Base-by-base conservation (phyloP, 345 rosid species). In the Passiflora organensis region DNA sequence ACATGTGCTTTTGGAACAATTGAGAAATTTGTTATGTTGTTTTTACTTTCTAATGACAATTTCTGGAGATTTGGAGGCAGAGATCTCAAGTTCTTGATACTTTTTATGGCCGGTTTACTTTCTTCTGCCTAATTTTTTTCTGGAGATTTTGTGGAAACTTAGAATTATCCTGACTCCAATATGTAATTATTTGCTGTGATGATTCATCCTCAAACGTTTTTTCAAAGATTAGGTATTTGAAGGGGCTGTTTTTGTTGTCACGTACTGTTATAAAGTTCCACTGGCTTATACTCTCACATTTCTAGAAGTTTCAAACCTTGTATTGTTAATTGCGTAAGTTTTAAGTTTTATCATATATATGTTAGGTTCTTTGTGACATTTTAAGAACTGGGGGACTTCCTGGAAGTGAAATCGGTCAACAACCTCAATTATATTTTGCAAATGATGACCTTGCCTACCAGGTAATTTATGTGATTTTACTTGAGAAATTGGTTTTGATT, bases 341-440 rank as follows among this genome's bases (percentile, higher is more conserved):
- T 18, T 52, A 47, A 16, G 23, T 12, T 49, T 57, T 14, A 23
- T 44, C 32, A 18, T 51, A 23, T 13, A 37, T 21, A 10, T 53
- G 47, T 56, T 66, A 91, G 97, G 97, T 91, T 65, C 86, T 87
- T 25, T 85, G 91, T 70, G 97, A 87, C 65, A 81, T 85, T 62
- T 64, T 91, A 69, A 79, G 89, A 69, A 87, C 87, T 15, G 96
- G 94, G 57, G 95, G 97, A 53, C 94, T 82, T 36, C 96, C 96
- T 57, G 91, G 91, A 68, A 70, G 72, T 60, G 79, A 69, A 60
- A 63, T 53, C 50, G 89, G 86, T 55, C 66, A 76, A 38, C 97
- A 84, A 53, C 95, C 87, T 0, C 72, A 43, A 52, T 69, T 91
- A 19, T 85, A 72, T 72, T 87, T 91, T 66, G 95, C 96, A 32